A percentile compares a stretch with the other conserved stretches of the same genome.
These are phyloP conservation scores for Wickerhamiella galacta DNA, from an alignment of 805 yeast genomes.

Conservation along the genomic window DNA sequence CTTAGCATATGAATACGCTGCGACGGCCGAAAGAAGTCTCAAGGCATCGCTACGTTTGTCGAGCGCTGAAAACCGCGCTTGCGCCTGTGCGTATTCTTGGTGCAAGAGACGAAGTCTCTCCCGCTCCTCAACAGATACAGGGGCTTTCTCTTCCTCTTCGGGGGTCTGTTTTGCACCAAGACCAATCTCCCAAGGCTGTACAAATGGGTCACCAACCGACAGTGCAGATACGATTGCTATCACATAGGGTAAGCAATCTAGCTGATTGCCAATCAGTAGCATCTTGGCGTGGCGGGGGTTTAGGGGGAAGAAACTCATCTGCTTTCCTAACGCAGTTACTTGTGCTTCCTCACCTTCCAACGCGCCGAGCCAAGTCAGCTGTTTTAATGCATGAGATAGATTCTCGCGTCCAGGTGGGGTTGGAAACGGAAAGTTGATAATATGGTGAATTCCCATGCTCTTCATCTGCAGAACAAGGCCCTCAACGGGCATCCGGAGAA, in stretches of 20 bases:
- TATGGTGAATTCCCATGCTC: slow-evolving; percentile 87
- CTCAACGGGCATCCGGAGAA: slow-evolving; percentile 87
- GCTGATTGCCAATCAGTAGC: slow-evolving; percentile 74
- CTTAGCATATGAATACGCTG: slow-evolving; percentile 63
- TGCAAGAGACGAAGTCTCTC: slow-evolving; percentile 29
- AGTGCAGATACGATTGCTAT: slow-evolving; percentile 82
- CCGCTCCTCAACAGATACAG: slow-evolving; percentile 17
- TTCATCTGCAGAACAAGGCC: slow-evolving; percentile 93
- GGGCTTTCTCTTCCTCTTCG: slow-evolving; percentile 13
- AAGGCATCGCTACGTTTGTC: slow-evolving; percentile 67
- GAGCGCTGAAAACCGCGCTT: slow-evolving; percentile 43
- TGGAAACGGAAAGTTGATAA: slow-evolving; percentile 88
- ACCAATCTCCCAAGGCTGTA: slow-evolving; percentile 19
- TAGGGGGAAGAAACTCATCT: slow-evolving; percentile 82
- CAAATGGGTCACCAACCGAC: slow-evolving; percentile 85
- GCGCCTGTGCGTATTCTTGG: slow-evolving; percentile 39
- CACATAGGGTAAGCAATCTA: slow-evolving; percentile 70
- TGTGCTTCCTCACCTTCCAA: slow-evolving; percentile 33
- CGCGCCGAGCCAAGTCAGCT: slow-evolving; percentile 66
- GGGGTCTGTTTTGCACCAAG: slow-evolving; percentile 11
- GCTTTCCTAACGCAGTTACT: slow-evolving; percentile 64
- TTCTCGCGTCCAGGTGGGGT: slow-evolving; percentile 65
- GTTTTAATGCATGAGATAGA: slow-evolving; percentile 45
- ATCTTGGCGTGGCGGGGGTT: slow-evolving; percentile 89
- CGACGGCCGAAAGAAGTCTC: slow-evolving; percentile 58